Evolutionary conservation across 2,329 filamentous ascomycete genomes (phyloP), one percentile per base, ranked within the genome.

Genomic region (Graphium sp.): DNA sequence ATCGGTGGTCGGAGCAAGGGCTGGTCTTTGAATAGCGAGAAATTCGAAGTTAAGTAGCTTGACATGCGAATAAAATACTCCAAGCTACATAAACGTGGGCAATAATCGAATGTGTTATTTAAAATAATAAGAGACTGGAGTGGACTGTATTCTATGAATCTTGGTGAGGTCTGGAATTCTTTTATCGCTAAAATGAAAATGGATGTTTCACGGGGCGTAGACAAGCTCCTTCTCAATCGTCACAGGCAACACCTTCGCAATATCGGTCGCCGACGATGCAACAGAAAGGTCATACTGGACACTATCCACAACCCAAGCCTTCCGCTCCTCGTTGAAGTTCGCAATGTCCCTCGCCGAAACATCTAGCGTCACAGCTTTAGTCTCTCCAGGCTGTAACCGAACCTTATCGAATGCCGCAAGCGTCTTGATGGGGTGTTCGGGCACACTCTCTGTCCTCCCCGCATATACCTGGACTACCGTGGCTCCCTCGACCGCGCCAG

Each of bases 401-500:
- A 46, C 33, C 37, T 50, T 50, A 5, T 39, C 26, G 17, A 50
- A 50, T 1, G 40, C 47, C 5, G 43, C 41, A 0, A 50, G 43
- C 6, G 34, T 20, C 30, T 50, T 50, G 13, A 43, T 21, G 0
- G 47, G 47, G 16, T 46, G 41, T 2, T 40, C 41, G 3, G 26
- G 4, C 6, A 6, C 3, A 8, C 6, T n/a, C 17, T 42, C 23
- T n/a, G 34, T 28, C 5, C 32, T 37, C 9, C 48, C 48, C 3
- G 44, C 45, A 38, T 74, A 74, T 4, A 72, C 42, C 35, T 74
- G 69, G 2, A 68, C 62, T 3, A 74, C 66, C 11, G 58, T 51
- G 10, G 58, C 53, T 18, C 67, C 68, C 4, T 50, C 44, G 0
- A 58, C 41, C 0, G 40, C 43, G 11, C 74, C 74, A 2, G 58